Evolutionary conservation across 2,329 filamentous ascomycete species (phyloP).

Genomic region (Cryoendolithus antarcticus): DNA sequence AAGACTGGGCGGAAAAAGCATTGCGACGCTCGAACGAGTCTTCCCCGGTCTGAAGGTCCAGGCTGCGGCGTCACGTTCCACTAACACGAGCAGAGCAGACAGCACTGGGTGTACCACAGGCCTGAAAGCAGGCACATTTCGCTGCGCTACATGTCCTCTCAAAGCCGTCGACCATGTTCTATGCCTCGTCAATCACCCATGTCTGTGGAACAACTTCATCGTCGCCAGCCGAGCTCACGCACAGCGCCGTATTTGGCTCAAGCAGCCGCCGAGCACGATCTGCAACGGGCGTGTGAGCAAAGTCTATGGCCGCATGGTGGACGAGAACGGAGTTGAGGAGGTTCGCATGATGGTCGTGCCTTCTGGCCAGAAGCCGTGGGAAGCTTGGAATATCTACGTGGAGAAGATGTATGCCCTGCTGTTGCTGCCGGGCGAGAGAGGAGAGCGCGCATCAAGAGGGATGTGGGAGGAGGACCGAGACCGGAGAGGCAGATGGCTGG

Average conservation of each 20-base stretch:
- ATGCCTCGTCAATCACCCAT: slow-evolving; percentile 3
- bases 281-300: background rate
- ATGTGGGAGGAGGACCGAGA: background rate
- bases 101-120: background rate
- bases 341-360: background rate
- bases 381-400: background rate
- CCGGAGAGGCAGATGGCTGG: background rate
- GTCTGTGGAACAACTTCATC: background rate
- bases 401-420: background rate
- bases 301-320: background rate
- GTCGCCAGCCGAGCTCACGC: slow-evolving; percentile 3
- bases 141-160: background rate
- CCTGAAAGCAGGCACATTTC: background rate
- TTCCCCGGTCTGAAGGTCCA: background rate
- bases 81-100: background rate
- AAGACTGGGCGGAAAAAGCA: background rate
- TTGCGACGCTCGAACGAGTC: background rate
- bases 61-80: background rate
- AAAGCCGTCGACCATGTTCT: background rate
- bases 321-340: background rate
- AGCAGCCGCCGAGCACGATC: background rate
- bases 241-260: slow-evolving; percentile 1
- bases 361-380: background rate
- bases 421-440: background rate
- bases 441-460: background rate